Conservation (phyloP, 345 rosid species). For the Eucalyptus cloeziana region DNA sequence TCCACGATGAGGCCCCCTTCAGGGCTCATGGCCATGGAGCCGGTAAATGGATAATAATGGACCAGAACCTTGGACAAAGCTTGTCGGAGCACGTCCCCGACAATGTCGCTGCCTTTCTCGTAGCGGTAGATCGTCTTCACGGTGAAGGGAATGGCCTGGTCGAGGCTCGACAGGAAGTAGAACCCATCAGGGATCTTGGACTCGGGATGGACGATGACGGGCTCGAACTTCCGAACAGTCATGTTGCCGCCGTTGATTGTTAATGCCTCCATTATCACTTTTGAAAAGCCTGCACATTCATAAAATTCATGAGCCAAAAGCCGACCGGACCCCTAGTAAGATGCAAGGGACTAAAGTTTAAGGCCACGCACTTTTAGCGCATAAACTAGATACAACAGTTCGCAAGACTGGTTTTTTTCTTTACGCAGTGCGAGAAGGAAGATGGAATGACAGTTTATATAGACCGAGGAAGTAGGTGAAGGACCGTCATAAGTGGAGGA, state of each 20-base stretch:
- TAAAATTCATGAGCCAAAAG: background rate
- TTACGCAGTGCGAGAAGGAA: background rate
- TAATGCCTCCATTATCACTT: background rate
- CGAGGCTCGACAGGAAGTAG: conserved; percentile 5
- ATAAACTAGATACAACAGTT: background rate
- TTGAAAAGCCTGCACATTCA: background rate
- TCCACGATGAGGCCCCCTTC: background rate
- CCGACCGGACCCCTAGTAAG: background rate
- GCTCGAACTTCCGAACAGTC: background rate
- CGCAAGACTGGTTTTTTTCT: background rate
- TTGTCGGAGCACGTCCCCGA: background rate
- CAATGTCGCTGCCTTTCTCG: background rate
- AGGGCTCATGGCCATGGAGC: background rate
- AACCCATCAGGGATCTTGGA: background rate
- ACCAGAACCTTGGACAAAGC: conserved; percentile 1
- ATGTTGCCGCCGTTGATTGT: background rate
- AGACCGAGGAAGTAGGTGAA: background rate
- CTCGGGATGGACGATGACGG: background rate
- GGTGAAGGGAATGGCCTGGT: background rate
- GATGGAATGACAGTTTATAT: background rate
- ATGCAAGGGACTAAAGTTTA: background rate
- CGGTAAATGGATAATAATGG: conserved; percentile 1
- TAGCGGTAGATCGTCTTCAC: background rate
- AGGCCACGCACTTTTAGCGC: background rate
- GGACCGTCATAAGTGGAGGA: background rate